Percentiles rank a stretch among this genome's conserved stretches.
These are phyloP conservation scores for Nadsonia commutata DNA, from an alignment of 1,139 yeast genomes.

Conservation along the genomic window DNA sequence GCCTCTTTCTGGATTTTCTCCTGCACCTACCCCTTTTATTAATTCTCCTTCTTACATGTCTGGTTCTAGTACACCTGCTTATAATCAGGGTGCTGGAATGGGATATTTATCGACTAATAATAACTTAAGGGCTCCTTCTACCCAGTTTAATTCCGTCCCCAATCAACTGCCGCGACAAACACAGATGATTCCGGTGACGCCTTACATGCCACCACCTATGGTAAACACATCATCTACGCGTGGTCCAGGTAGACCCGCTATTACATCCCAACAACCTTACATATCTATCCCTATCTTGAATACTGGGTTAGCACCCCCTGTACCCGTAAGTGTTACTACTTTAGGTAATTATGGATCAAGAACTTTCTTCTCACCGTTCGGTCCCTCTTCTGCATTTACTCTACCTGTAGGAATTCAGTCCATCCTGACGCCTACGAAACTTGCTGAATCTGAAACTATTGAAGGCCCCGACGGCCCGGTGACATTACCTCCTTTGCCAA, in stretches of 20 bases:
- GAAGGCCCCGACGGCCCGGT: conserved; percentile 30
- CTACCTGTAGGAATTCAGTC: conserved; percentile 15
- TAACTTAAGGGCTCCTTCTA: background rate
- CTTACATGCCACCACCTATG: conserved; percentile 1
- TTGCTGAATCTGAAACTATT: conserved; percentile 15
- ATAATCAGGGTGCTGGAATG: background rate
- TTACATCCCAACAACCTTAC: conserved; percentile 4
- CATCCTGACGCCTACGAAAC: conserved; percentile 13
- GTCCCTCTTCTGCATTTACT: conserved; percentile 17
- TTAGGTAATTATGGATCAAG: background rate
- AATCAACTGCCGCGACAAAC: background rate
- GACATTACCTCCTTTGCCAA: background rate
- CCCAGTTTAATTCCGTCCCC: background rate
- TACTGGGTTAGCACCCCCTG: background rate
- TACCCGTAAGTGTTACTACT: background rate
- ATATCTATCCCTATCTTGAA: background rate
- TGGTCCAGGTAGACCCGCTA: conserved; percentile 4
- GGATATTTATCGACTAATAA: background rate
- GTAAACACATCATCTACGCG: conserved; percentile 4
- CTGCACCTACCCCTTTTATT: background rate
- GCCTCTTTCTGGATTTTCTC: background rate
- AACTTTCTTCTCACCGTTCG: conserved; percentile 9
- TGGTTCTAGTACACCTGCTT: background rate
- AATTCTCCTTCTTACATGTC: background rate
- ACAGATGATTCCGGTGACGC: background rate